phyloP scores from a whole-genome alignment of 1,139 yeast species.

The Blastobotrys persicus region DNA sequence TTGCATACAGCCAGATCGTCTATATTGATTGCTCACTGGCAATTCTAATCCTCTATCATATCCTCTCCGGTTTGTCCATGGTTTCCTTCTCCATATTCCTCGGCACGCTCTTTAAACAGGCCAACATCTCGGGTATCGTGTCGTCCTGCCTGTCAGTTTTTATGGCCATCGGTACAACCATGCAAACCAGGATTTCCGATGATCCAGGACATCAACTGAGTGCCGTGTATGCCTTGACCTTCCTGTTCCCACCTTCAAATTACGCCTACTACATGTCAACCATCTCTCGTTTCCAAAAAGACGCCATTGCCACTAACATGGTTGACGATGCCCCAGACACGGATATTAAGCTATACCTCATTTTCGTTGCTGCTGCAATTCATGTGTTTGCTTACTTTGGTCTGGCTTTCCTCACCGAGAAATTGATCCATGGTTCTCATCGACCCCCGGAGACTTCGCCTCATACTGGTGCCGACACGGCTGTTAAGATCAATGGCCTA shows the following conservation, averaged over 20 bases:
- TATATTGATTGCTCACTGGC: conserved; percentile 32
- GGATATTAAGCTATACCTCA: conserved; percentile 30
- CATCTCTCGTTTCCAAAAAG: conserved; percentile 32
- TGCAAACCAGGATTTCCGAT: conserved; percentile 31
- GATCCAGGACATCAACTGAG: conserved; percentile 26
- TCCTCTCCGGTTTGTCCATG: conserved; percentile 36
- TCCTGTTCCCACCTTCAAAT: conserved; percentile 39
- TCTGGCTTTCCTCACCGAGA: conserved; percentile 30
- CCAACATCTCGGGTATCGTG: conserved; percentile 39
- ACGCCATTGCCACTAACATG: conserved; percentile 26
- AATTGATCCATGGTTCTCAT: conserved; percentile 29
- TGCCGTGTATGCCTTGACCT: conserved; percentile 34
- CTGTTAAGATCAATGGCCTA: conserved; percentile 26
- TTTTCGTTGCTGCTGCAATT: conserved; percentile 34
- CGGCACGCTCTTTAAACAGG: conserved; percentile 34
- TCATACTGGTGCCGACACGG: conserved; percentile 20
- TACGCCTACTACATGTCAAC: conserved; percentile 36
- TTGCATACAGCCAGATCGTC: conserved; percentile 27
- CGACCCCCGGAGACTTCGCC: conserved; percentile 16
- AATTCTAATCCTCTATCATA: conserved; percentile 35
- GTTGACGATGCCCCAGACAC: conserved; percentile 32
- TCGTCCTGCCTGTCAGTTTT: conserved; percentile 36
- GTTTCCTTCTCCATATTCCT: conserved; percentile 36
- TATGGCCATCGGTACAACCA: conserved; percentile 36
- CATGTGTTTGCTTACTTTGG: conserved; percentile 32